A percentile compares a stretch with the other conserved stretches of the same genome.
phyloP scores from a whole-genome alignment of 2,329 filamentous ascomycete genomes.

The Aureobasidium namibiae region DNA sequence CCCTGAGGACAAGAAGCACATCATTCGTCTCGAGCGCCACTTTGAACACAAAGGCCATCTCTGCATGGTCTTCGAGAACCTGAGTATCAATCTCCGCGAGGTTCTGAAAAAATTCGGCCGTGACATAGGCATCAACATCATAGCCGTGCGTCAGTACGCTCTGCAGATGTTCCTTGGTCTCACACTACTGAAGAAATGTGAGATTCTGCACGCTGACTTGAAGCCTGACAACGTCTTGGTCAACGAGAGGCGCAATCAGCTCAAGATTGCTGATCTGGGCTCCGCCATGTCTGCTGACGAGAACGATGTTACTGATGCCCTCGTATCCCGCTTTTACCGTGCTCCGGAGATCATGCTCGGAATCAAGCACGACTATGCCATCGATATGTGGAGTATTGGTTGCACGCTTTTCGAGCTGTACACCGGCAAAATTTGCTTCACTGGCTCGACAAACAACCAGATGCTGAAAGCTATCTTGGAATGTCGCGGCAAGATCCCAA shows the following conservation, averaged over 20 bases:
- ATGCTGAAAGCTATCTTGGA: conserved; percentile 98
- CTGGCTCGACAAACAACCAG: conserved; percentile 91
- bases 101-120: conserved; percentile 93
- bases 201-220: conserved; percentile 89
- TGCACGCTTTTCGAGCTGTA: conserved; percentile 96
- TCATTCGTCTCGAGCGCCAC: conserved; percentile 76
- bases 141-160: conserved; percentile 79
- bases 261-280: conserved; percentile 94
- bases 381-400: conserved; percentile 97
- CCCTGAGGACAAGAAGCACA: conserved; percentile 80
- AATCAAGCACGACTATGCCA: conserved; percentile 88
- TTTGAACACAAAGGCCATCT: conserved; percentile 95
- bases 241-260: conserved; percentile 70
- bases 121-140: conserved; percentile 83
- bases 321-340: conserved; percentile 94
- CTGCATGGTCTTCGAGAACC: conserved; percentile 94
- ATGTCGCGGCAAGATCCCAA: conserved; percentile 82
- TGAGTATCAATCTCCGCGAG: conserved; percentile 85
- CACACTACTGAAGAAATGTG: conserved; percentile 80
- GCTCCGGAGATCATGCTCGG: conserved; percentile 95
- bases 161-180: conserved; percentile 91
- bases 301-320: conserved; percentile 85
- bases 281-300: conserved; percentile 91
- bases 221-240: conserved; percentile 97
- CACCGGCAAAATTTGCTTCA: conserved; percentile 95